Percentiles rank a stretch among this genome's conserved stretches.
Conservation (phyloP, 805 yeast species). For the Candida tibetensis region DNA sequence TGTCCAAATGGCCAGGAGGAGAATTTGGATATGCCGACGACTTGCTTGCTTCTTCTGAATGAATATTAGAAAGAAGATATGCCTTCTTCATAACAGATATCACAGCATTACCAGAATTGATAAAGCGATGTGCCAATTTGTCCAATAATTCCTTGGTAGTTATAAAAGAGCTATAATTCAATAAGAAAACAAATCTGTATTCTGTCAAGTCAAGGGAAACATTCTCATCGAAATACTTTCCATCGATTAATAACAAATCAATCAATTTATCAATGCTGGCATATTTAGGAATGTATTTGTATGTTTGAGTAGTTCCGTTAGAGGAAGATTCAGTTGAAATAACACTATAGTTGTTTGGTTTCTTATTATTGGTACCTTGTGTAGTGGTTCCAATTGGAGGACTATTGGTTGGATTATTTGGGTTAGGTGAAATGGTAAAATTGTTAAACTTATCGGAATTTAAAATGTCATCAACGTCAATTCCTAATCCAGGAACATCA, state of each 20-base stretch:
- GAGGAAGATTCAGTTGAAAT: slow-evolving; percentile 14
- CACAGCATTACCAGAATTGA: slow-evolving; percentile 44
- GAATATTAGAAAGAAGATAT: slow-evolving; percentile 13
- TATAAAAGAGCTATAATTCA: slow-evolving; percentile 40
- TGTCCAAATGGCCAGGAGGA: slow-evolving; percentile 7
- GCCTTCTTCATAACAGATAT: slow-evolving; percentile 40
- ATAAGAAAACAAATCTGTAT: slow-evolving; percentile 40
- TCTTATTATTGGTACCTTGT: slow-evolving; percentile 5
- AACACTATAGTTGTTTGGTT: slow-evolving; percentile 20
- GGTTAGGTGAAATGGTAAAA: slow-evolving; percentile 20
- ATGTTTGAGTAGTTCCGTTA: slow-evolving; percentile 8
- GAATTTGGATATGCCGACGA: slow-evolving; percentile 7
- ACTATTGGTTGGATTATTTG: slow-evolving; percentile 1
- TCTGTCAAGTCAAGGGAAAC: slow-evolving; percentile 38
- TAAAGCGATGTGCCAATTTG: slow-evolving; percentile 38
- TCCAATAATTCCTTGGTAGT: slow-evolving; percentile 39
- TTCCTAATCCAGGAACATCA: slow-evolving; percentile 39
- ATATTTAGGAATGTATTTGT: slow-evolving; percentile 16
- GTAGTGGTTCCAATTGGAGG: background rate
- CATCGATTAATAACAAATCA: slow-evolving; percentile 73
- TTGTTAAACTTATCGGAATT: slow-evolving; percentile 39
- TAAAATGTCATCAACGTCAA: slow-evolving; percentile 42
- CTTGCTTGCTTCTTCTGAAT: slow-evolving; percentile 8
- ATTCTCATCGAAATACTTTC: slow-evolving; percentile 51
- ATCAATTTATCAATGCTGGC: slow-evolving; percentile 74